These are phyloP conservation scores for Corynascus novoguineensis DNA, from an alignment of 495 filamentous ascomycete species.

Conservation along the genomic window DNA sequence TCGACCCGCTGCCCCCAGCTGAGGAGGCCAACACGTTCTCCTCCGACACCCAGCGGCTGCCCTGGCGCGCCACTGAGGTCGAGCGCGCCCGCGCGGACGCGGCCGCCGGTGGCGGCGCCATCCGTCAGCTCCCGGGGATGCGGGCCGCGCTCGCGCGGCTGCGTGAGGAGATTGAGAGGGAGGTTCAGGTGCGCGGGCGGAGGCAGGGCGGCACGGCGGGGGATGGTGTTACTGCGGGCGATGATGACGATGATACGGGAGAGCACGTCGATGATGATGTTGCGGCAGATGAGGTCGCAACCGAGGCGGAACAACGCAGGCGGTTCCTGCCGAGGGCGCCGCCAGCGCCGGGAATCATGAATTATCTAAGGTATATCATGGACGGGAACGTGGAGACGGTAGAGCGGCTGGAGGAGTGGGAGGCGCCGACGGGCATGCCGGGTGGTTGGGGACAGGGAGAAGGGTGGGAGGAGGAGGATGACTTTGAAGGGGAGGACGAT, in stretches of 20 bases:
- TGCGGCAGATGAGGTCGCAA: not conserved
- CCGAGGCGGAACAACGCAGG: not conserved
- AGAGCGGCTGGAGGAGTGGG: not conserved
- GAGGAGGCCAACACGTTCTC: constrained; percentile 43
- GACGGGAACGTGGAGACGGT: not conserved
- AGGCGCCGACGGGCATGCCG: constrained; percentile 1
- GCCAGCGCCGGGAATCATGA: constrained; percentile 4
- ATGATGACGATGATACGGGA: not conserved
- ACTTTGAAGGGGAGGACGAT: constrained; percentile 7
- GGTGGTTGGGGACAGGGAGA: constrained; percentile 10
- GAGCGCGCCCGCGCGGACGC: not conserved
- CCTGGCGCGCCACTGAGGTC: constrained; percentile 20
- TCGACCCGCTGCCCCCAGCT: constrained; percentile 64
- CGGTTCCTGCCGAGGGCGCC: not conserved
- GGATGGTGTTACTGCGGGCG: not conserved
- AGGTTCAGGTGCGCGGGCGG: not conserved
- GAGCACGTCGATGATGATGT: not conserved
- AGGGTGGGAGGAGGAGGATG: constrained; percentile 9
- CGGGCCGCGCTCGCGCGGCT: not conserved
- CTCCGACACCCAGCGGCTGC: constrained; percentile 31
- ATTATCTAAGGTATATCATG: not conserved
- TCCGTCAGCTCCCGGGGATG: not conserved
- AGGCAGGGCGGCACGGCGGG: not conserved
- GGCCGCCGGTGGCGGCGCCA: not conserved
- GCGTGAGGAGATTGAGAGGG: not conserved